Evolutionary conservation across 2,329 filamentous ascomycete species (phyloP).

Genomic region (Aspergillus unguis): DNA sequence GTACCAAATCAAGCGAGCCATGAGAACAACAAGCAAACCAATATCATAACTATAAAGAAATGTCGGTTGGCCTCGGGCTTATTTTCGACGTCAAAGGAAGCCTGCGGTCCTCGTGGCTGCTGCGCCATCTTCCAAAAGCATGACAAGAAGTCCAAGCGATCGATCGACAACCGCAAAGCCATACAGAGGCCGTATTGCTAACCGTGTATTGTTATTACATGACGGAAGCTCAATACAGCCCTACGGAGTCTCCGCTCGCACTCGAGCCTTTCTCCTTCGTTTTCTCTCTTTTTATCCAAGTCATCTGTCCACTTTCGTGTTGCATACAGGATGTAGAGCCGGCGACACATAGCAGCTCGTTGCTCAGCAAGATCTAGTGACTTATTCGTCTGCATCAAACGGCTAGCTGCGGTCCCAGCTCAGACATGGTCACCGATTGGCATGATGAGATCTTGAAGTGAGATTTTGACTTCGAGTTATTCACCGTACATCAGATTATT

Average conservation of each 20-base stretch:
- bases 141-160: neutral
- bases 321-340: too few relatives aligned
- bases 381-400: too few relatives aligned
- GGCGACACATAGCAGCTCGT: too few relatives aligned
- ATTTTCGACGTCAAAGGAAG: slow-evolving; percentile 2
- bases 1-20: neutral
- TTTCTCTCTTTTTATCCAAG: too few relatives aligned
- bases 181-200: neutral
- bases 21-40: neutral
- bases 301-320: too few relatives aligned
- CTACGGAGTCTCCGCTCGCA: neutral
- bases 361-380: too few relatives aligned
- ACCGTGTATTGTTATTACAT: slow-evolving; percentile 7
- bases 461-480: too few relatives aligned
- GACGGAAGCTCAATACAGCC: slow-evolving; percentile 8
- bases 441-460: too few relatives aligned
- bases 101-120: neutral
- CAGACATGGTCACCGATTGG: too few relatives aligned
- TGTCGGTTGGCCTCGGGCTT: neutral
- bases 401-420: too few relatives aligned
- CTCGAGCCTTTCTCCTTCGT: too few relatives aligned
- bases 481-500: too few relatives aligned
- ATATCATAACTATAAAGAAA: neutral
- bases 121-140: slow-evolving; percentile 3
- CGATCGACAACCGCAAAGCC: neutral